These are phyloP conservation scores for Exserohilum rostratum DNA, from an alignment of 2,329 filamentous ascomycete species.

Conservation along the genomic window DNA sequence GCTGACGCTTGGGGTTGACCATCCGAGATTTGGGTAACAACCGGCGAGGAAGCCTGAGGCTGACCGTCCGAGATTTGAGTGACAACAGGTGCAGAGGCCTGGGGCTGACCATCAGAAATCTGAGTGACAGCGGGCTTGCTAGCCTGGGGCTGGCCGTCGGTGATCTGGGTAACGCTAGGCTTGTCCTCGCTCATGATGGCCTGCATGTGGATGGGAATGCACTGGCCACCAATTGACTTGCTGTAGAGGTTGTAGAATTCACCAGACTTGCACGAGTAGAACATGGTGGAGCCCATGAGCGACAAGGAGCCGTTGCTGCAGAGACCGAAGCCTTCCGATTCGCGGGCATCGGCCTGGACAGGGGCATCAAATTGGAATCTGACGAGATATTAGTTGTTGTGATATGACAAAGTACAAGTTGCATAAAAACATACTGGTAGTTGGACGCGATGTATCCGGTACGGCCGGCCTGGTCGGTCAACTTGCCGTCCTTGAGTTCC, in stretches of 20 bases:
- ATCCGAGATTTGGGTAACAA: background rate
- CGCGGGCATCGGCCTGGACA: constrained; percentile 70
- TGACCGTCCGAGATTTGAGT: constrained; percentile 31
- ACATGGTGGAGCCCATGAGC: constrained; percentile 65
- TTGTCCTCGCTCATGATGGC: constrained; percentile 17
- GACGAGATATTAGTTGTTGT: constrained; percentile 7
- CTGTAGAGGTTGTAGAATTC: constrained; percentile 86
- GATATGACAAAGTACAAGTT: background rate
- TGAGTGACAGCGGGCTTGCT: constrained; percentile 27
- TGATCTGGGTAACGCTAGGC: constrained; percentile 18
- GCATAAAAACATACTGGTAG: constrained; percentile 60
- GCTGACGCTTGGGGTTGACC: constrained; percentile 8
- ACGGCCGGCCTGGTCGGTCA: constrained; percentile 70
- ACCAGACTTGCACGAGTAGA: constrained; percentile 77
- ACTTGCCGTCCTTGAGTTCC: constrained; percentile 65
- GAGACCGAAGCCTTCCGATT: constrained; percentile 74
- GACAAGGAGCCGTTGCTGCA: constrained; percentile 73
- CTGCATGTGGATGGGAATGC: constrained; percentile 53
- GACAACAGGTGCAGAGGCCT: constrained; percentile 20
- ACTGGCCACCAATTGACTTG: constrained; percentile 70
- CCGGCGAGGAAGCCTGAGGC: constrained; percentile 20
- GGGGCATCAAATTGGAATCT: constrained; percentile 51
- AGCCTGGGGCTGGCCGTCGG: constrained; percentile 30
- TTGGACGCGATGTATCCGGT: constrained; percentile 82
- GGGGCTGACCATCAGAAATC: constrained; percentile 39